phyloP scores from a whole-genome alignment of 2,329 filamentous ascomycete species.

The Xylariaceae sp. region DNA sequence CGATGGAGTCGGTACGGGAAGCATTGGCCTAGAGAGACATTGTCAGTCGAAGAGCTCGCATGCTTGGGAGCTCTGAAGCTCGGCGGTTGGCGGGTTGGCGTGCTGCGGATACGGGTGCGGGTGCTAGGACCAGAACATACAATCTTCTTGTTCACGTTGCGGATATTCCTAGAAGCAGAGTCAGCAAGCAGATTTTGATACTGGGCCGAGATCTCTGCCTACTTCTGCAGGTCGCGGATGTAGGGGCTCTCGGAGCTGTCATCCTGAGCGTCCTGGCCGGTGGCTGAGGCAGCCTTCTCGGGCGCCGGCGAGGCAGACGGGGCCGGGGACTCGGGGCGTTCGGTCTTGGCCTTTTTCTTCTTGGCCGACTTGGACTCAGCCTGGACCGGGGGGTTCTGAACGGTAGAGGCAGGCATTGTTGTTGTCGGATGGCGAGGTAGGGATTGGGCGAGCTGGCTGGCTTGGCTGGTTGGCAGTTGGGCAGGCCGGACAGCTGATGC shows the following conservation, averaged over 20 bases:
- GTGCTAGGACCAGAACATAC: too few relatives aligned
- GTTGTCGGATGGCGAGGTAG: neutral
- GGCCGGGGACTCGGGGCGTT: slow-evolving; percentile 48
- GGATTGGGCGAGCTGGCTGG: neutral
- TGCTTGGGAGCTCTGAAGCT: too few relatives aligned
- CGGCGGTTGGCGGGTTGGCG: too few relatives aligned
- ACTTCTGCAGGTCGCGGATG: slow-evolving; percentile 89
- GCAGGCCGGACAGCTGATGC: too few relatives aligned
- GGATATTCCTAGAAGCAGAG: slow-evolving; percentile 60
- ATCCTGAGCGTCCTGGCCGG: slow-evolving; percentile 48
- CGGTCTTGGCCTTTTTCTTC: slow-evolving; percentile 59
- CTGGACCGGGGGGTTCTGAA: slow-evolving; percentile 55
- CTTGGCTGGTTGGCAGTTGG: too few relatives aligned
- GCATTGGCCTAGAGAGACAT: slow-evolving; percentile 49
- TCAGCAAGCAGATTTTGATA: slow-evolving; percentile 8
- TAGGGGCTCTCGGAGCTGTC: slow-evolving; percentile 65
- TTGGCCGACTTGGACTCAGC: slow-evolving; percentile 58
- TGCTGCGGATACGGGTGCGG: too few relatives aligned
- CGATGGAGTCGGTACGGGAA: slow-evolving; percentile 62
- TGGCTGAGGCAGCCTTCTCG: slow-evolving; percentile 41
- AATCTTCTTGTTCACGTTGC: slow-evolving; percentile 91
- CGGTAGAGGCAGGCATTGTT: slow-evolving; percentile 56
- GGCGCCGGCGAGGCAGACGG: slow-evolving; percentile 40
- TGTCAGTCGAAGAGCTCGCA: too few relatives aligned
- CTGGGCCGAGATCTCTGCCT: slow-evolving; percentile 26